These are phyloP conservation scores for Asparagopsis taxiformis DNA, from an alignment of 31 red algal species.

Conservation along the genomic window DNA sequence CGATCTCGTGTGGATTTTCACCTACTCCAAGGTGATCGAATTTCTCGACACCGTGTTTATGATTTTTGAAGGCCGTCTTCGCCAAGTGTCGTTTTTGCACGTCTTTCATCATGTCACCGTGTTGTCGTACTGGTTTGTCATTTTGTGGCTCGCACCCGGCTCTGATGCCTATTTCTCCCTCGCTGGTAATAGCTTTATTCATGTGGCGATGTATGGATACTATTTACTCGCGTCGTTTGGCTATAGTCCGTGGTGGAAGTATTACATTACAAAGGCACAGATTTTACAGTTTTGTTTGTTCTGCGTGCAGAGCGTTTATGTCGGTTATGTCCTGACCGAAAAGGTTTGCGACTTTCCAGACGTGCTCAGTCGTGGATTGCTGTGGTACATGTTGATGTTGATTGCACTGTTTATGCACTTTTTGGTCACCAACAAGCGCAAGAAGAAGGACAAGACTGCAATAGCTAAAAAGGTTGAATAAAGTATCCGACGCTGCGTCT, in stretches of 20 bases:
- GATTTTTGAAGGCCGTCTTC: conserved; percentile 55
- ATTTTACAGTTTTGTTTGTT: conserved; percentile 71
- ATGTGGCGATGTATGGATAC: conserved; percentile 81
- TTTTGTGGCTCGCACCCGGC: conserved; percentile 60
- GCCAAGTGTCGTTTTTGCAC: conserved; percentile 78
- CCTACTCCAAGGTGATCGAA: conserved; percentile 74
- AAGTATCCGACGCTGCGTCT: too few relatives aligned
- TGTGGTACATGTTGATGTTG: conserved; percentile 80
- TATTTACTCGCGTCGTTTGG: conserved; percentile 65
- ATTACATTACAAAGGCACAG: conserved; percentile 71
- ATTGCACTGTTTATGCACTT: conserved; percentile 77
- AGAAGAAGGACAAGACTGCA: conserved; percentile 47
- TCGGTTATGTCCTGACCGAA: conserved; percentile 48
- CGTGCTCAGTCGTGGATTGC: conserved; percentile 36
- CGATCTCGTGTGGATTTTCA: conserved; percentile 73
- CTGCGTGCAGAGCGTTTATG: conserved; percentile 65
- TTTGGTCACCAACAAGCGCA: conserved; percentile 50
- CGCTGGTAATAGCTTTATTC: conserved; percentile 74
- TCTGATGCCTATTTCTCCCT: conserved; percentile 77
- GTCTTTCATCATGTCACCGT: conserved; percentile 81
- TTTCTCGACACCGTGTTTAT: conserved; percentile 82
- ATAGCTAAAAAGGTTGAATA: too few relatives aligned
- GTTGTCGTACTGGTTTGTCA: conserved; percentile 66
- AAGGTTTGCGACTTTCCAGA: conserved; percentile 54
- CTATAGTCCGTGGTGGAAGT: conserved; percentile 74